phyloP scores from a whole-genome alignment of 2,329 filamentous ascomycete species.

The Fragosphaeria purpurea region DNA sequence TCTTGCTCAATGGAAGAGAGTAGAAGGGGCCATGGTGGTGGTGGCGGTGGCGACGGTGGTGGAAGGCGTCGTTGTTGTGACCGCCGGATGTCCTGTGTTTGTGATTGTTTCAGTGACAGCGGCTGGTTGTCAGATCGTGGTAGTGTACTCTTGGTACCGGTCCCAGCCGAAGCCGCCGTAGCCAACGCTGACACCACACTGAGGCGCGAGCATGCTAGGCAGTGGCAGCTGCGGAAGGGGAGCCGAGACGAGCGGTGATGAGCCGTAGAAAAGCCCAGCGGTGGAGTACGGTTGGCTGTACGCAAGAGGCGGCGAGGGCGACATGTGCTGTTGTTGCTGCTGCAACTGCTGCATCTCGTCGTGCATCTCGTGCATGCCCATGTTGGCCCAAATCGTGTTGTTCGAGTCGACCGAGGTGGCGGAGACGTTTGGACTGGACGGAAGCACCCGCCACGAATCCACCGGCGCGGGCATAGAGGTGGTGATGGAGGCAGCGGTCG shows the following conservation, averaged over 20 bases:
- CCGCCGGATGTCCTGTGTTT: constrained; percentile 28
- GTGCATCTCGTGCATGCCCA: constrained; percentile 59
- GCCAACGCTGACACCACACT: constrained; percentile 70
- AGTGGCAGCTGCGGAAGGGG: constrained; percentile 69
- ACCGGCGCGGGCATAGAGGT: constrained; percentile 51
- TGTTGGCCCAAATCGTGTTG: constrained; percentile 67
- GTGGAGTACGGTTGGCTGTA: constrained; percentile 71
- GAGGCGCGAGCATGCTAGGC: constrained; percentile 75
- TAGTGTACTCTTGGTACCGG: constrained; percentile 72
- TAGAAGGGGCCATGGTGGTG: constrained; percentile 8
- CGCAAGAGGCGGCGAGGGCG: constrained; percentile 67
- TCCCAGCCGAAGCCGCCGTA: constrained; percentile 80
- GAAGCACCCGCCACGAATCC: constrained; percentile 83
- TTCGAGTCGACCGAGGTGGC: constrained; percentile 57
- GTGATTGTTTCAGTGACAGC: constrained; percentile 31
- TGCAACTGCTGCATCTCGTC: not conserved
- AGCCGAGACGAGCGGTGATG: constrained; percentile 62
- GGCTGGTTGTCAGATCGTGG: constrained; percentile 71
- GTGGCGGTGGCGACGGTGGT: constrained; percentile 18
- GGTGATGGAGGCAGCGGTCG: constrained; percentile 5
- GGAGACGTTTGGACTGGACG: constrained; percentile 68
- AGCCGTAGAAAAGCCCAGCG: constrained; percentile 62
- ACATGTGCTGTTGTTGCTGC: constrained; percentile 47
- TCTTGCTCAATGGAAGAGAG: constrained; percentile 2
- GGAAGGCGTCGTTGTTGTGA: constrained; percentile 26